Percentiles rank a stretch among this genome's conserved stretches.
Conservation (phyloP, 768 basidiomycete genomes). For the Hygrophorus pudorinus region DNA sequence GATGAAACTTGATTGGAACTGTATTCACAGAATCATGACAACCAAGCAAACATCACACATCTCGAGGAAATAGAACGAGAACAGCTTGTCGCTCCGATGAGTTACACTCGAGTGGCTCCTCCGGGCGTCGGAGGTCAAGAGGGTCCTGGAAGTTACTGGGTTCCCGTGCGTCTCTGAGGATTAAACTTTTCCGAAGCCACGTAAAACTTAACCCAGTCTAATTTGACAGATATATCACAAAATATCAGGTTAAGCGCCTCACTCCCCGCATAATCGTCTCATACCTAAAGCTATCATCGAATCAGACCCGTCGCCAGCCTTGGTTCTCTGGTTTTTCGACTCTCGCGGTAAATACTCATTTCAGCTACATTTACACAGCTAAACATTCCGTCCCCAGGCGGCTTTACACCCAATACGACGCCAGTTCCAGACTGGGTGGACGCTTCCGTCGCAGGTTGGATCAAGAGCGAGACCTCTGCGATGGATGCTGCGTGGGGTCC, state of each 20-base stretch:
- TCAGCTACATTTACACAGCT: neutral
- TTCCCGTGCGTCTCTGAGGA: slow-evolving; percentile 39
- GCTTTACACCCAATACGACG: slow-evolving; percentile 33
- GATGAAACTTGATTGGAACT: neutral
- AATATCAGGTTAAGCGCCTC: slow-evolving; percentile 18
- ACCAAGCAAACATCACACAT: slow-evolving; percentile 64
- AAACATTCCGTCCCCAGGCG: slow-evolving; percentile 27
- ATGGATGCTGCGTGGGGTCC: slow-evolving; percentile 58
- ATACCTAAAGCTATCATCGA: neutral
- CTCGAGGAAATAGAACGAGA: slow-evolving; percentile 57
- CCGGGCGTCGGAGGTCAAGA: slow-evolving; percentile 51
- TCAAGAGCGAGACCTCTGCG: slow-evolving; percentile 34
- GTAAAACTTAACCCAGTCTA: neutral
- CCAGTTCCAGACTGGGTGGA: slow-evolving; percentile 63
- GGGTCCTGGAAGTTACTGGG: slow-evolving; percentile 70
- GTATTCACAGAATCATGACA: slow-evolving; percentile 57
- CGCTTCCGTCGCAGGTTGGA: slow-evolving; percentile 50
- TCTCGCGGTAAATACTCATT: slow-evolving; percentile 41
- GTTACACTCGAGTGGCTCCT: slow-evolving; percentile 55
- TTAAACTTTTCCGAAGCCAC: neutral
- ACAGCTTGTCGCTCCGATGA: slow-evolving; percentile 40
- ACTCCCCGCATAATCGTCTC: neutral
- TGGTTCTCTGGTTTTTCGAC: slow-evolving; percentile 74
- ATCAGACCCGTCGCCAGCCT: slow-evolving; percentile 36
- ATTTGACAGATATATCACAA: slow-evolving; percentile 27